Evolutionary conservation across 768 basidiomycete species (phyloP).

Genomic region (Suillus decipiens): DNA sequence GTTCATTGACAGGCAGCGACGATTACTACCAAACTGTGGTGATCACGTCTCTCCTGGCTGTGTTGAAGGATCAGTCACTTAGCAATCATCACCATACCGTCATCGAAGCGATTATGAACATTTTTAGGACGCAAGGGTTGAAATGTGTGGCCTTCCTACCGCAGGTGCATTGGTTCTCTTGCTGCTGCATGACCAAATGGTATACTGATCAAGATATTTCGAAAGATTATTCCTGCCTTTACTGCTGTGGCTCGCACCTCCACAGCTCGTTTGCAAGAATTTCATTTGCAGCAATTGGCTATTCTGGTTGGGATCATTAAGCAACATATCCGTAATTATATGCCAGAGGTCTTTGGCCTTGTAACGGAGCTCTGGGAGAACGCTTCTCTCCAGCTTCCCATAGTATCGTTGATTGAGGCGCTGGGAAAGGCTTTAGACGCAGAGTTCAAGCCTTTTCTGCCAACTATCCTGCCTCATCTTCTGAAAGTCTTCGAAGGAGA

Average conservation of each 20-base stretch:
- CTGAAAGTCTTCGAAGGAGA: conserved; percentile 93
- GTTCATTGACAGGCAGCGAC: conserved; percentile 68
- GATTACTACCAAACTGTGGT: conserved; percentile 98
- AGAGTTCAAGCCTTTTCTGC: conserved; percentile 96
- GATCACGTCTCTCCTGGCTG: conserved; percentile 81
- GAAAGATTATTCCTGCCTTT: conserved; percentile 92
- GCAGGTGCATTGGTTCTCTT: conserved; percentile 55
- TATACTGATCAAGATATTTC: background rate
- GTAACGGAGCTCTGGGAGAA: conserved; percentile 93
- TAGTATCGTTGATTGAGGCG: conserved; percentile 91
- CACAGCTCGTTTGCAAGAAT: conserved; percentile 83
- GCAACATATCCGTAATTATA: conserved; percentile 93
- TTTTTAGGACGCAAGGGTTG: conserved; percentile 96
- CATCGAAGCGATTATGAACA: conserved; percentile 97
- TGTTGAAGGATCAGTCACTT: conserved; percentile 87
- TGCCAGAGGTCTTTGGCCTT: conserved; percentile 80
- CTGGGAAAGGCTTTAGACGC: conserved; percentile 92
- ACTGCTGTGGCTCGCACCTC: conserved; percentile 83
- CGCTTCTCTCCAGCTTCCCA: conserved; percentile 78
- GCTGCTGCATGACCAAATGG: background rate
- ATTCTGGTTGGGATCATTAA: conserved; percentile 96
- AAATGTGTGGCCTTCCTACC: conserved; percentile 95
- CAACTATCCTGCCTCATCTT: conserved; percentile 84
- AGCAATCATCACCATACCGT: conserved; percentile 88
- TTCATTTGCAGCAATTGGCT: conserved; percentile 92